Percentiles rank a stretch among this genome's conserved stretches.
phyloP scores from a whole-genome alignment of 306 rosid genomes.

The Sicyos edulis region DNA sequence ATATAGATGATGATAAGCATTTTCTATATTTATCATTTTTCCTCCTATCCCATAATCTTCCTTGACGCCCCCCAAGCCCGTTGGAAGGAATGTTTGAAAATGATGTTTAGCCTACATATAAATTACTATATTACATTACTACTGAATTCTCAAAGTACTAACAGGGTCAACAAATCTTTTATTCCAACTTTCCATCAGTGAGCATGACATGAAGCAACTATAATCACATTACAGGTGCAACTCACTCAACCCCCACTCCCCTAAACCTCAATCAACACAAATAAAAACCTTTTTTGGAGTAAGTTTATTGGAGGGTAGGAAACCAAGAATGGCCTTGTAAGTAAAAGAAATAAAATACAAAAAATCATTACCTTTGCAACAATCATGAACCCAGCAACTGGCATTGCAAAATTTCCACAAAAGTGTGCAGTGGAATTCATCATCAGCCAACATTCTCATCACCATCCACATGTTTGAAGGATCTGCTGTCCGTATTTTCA shows the following conservation, averaged over 20 bases:
- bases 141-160: background rate
- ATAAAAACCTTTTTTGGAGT: background rate
- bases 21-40: too few relatives aligned
- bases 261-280: background rate
- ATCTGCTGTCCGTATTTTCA: constrained; percentile 42
- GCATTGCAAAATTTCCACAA: constrained; percentile 10
- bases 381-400: background rate
- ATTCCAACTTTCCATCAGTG: background rate
- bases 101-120: too few relatives aligned
- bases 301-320: background rate
- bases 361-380: background rate
- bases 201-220: background rate
- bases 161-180: background rate
- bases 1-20: too few relatives aligned
- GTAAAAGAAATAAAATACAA: background rate
- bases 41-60: too few relatives aligned
- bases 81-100: background rate
- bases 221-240: background rate
- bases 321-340: background rate
- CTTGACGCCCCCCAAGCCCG: too few relatives aligned
- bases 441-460: constrained; percentile 20
- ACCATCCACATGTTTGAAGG: constrained; percentile 88
- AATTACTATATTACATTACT: background rate
- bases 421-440: background rate
- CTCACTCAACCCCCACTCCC: background rate